These are phyloP conservation scores for Fusarium musae DNA, from an alignment of 2,329 filamentous ascomycete species.

Conservation along the genomic window DNA sequence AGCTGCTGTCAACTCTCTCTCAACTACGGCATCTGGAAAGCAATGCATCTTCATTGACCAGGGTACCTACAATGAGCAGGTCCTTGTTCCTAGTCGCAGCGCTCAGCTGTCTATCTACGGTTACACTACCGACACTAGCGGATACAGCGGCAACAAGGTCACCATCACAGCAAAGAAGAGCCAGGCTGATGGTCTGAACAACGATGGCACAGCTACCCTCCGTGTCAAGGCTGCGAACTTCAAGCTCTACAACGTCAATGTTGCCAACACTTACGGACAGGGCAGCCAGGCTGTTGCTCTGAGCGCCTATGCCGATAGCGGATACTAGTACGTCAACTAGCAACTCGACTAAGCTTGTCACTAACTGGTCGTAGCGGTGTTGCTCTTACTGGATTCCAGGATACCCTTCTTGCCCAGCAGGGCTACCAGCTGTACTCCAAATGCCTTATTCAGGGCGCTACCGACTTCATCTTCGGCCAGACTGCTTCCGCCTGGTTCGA, in stretches of 20 bases:
- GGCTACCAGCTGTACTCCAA: slow-evolving; percentile 60
- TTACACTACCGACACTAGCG: slow-evolving; percentile 61
- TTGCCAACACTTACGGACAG: slow-evolving; percentile 59
- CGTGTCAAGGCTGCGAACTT: slow-evolving; percentile 60
- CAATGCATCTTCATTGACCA: slow-evolving; percentile 75
- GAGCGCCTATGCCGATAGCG: slow-evolving; percentile 56
- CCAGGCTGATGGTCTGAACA: slow-evolving; percentile 59
- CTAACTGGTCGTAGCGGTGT: slow-evolving; percentile 44
- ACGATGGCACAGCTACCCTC: slow-evolving; percentile 64
- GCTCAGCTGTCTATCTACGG: slow-evolving; percentile 67
- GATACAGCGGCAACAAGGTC: slow-evolving; percentile 67
- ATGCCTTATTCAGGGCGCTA: slow-evolving; percentile 59
- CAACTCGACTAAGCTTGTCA: rapidly evolving
- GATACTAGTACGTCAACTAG: slow-evolving; percentile 51
- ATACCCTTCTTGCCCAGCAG: slow-evolving; percentile 59
- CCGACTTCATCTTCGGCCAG: slow-evolving; percentile 63
- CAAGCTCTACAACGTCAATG: slow-evolving; percentile 71
- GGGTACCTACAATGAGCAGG: slow-evolving; percentile 61
- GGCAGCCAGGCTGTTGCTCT: slow-evolving; percentile 61
- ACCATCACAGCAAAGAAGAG: slow-evolving; percentile 57
- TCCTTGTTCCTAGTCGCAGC: slow-evolving; percentile 61
- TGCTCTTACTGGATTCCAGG: slow-evolving; percentile 59
- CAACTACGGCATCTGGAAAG: slow-evolving; percentile 58
- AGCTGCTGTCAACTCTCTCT: slow-evolving; percentile 67
- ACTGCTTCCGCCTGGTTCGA: slow-evolving; percentile 57